Conservation (phyloP, 306 rosid species). For the Bauhinia variegata region DNA sequence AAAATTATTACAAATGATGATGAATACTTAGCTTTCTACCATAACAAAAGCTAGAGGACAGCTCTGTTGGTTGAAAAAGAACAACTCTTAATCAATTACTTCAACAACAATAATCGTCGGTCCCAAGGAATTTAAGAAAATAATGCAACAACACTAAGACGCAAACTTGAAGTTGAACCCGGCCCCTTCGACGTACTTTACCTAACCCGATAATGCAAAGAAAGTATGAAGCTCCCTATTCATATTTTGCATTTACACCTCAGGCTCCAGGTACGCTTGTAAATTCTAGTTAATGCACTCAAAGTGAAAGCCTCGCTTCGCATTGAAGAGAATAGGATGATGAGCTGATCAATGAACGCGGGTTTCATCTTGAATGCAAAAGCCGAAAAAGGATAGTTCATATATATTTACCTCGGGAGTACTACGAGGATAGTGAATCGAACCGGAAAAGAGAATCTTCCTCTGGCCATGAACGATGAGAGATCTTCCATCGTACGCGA, state of each 20-base stretch:
- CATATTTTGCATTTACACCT: not conserved
- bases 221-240: conserved; percentile 28
- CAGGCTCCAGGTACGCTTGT: too few species aligned
- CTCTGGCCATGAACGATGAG: conserved; percentile 70
- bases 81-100: not conserved
- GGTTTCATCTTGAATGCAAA: not conserved
- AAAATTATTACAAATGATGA: conserved; percentile 13
- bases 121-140: not conserved
- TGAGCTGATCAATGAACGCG: not conserved
- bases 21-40: not conserved
- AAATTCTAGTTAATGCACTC: too few species aligned
- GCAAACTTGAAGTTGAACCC: not conserved
- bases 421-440: conserved; percentile 89
- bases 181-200: conserved; percentile 3
- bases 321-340: too few species aligned
- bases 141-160: not conserved
- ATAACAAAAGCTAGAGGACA: conserved; percentile 15
- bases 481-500: conserved; percentile 77
- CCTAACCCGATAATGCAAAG: conserved; percentile 29
- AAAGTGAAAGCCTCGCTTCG: too few species aligned
- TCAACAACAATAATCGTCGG: too few species aligned
- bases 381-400: not conserved
- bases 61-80: not conserved
- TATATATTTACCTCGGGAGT: conserved; percentile 64
- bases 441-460: conserved; percentile 73